Evolutionary conservation across 1,284 basidiomycete species (phyloP), one percentile per base, ranked within the genome.

Genomic region (Cystobasidiaceae sp.): DNA sequence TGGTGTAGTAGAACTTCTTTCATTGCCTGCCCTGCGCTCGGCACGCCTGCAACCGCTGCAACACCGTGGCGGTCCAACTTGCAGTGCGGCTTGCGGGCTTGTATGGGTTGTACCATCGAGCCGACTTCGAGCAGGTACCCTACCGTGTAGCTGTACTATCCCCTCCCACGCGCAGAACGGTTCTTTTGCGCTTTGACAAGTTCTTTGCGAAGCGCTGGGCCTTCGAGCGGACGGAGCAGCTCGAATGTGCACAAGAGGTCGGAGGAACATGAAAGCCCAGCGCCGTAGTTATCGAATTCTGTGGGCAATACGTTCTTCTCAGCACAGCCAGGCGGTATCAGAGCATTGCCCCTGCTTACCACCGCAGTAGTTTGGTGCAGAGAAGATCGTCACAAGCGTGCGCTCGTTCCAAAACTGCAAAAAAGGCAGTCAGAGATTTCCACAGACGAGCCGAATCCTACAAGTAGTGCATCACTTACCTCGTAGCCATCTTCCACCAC

Each of bases 181-280:
- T 94, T 93, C 81, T 93, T 87, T 81, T 94, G 97, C 67, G 89
- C 92, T 80, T 96, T 97, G 32, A 91, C 93, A 93, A 98, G 97
- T 77, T 97, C 94, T 80, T 97, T 98, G 74, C 93, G 90, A 71
- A 97, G 79, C 49, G 93, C 93, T 17, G 92, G 87, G 3, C 91
- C 92, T 74, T 97, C 94, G 71, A 98, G 81, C 5, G 94, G 94
- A 77, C 97, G 97, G 69, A 99, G 84, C 62, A 98, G 81, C 78
- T 99, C 94, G 74, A 99, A 99, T 13, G 96, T 94, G 74, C 96
- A 98, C 39, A 98, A 80, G 63, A 99, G 79, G 77, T 98, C 96
- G 78, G 97, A 94, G 15, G 93, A 97, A 7, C 98, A 94, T 73
- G 89, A 90, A 80, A 82, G 82, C 65, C 82, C 80, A 19, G 69